Conservation (phyloP, 2,329 filamentous ascomycete species). For the Verticillium nonalfalfae region DNA sequence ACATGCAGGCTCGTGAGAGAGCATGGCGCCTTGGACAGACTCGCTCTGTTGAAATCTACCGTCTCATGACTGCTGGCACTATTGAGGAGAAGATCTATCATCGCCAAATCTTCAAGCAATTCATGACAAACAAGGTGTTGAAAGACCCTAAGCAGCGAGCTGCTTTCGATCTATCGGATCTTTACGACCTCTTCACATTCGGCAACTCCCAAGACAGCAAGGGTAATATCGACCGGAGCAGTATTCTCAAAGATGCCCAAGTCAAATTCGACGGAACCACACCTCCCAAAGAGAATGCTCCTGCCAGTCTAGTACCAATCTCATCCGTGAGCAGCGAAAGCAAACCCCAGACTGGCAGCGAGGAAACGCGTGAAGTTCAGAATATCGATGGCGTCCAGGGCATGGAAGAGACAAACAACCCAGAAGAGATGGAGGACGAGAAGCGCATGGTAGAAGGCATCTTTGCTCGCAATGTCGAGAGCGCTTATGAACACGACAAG, state of each 20-base stretch:
- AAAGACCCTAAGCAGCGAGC: conserved; percentile 91
- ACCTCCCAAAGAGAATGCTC: conserved; percentile 15
- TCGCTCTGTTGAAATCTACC: conserved; percentile 89
- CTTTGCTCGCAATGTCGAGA: conserved; percentile 81
- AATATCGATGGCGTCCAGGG: conserved; percentile 55
- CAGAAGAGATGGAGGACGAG: conserved; percentile 50
- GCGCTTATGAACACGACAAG: conserved; percentile 87
- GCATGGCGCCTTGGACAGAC: conserved; percentile 96
- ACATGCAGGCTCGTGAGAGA: conserved; percentile 88
- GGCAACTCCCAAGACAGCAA: conserved; percentile 54
- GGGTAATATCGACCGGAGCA: conserved; percentile 73
- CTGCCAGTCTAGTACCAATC: conserved; percentile 5
- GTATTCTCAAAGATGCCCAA: conserved; percentile 82
- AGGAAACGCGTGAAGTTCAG: conserved; percentile 37
- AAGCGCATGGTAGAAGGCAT: conserved; percentile 82
- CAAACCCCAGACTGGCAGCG: conserved; percentile 9
- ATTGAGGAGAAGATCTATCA: conserved; percentile 99
- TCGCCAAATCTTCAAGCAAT: conserved; percentile 97
- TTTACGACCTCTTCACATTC: conserved; percentile 87
- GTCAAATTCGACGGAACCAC: conserved; percentile 31
- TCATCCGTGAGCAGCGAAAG: conserved; percentile 1
- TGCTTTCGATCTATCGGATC: conserved; percentile 80
- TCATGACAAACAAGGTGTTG: conserved; percentile 91
- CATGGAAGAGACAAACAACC: conserved; percentile 56
- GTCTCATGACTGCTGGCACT: conserved; percentile 95